A percentile compares a stretch with the other conserved stretches of the same genome.
Conservation (phyloP, 164 flowering plant species). For the Vitis labrusca region DNA sequence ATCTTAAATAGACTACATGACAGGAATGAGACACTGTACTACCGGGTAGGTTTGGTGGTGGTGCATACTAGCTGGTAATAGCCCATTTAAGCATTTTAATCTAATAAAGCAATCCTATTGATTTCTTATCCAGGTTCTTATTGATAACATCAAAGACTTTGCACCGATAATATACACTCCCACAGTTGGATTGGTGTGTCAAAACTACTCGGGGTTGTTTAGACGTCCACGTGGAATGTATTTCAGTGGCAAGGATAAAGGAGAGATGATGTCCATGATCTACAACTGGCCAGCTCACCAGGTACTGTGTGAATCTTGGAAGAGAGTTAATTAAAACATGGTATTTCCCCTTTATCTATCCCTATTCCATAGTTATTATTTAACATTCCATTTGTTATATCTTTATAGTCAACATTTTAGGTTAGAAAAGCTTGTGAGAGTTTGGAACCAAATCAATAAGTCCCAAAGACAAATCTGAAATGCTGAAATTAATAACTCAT, state of each 20-base stretch:
- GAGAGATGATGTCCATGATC: constrained; percentile 99
- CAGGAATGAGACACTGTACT: constrained; percentile 97
- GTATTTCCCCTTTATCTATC: background rate
- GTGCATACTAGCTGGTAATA: background rate
- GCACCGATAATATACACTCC: constrained; percentile 99
- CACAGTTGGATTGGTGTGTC: constrained; percentile 96
- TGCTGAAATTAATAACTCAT: no score
- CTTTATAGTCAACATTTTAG: background rate
- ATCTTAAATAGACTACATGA: constrained; percentile 94
- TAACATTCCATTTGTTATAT: background rate
- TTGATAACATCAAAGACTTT: constrained; percentile 88
- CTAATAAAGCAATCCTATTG: constrained; percentile 7
- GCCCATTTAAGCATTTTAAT: background rate
- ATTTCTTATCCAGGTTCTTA: constrained; percentile 69
- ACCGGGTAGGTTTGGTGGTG: constrained; percentile 62
- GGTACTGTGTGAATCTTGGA: constrained; percentile 39
- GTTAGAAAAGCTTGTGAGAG: background rate
- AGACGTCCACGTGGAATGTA: constrained; percentile 99
- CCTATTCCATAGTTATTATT: background rate
- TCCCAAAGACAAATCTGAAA: no score
- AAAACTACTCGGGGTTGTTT: constrained; percentile 91
- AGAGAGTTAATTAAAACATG: background rate
- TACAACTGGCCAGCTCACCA: constrained; percentile 91
- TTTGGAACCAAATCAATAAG: background rate
- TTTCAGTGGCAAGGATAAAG: constrained; percentile 97